Conservation (phyloP, 345 rosid genomes). For the Lepidium didymum region DNA sequence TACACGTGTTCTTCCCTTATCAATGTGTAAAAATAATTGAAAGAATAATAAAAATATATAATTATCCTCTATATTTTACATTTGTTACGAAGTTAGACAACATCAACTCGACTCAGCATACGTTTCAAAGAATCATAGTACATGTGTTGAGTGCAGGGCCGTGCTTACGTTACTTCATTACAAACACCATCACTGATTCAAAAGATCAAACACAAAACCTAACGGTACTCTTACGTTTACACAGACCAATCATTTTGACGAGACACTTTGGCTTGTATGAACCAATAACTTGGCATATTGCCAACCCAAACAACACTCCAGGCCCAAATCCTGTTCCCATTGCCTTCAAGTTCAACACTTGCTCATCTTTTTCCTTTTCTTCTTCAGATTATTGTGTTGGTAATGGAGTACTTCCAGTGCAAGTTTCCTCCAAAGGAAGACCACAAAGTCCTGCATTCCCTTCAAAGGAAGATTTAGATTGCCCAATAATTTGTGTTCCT, state of each 20-base stretch:
- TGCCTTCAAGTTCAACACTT: slow-evolving; percentile 5
- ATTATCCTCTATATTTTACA: too few species aligned
- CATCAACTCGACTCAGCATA: too few species aligned
- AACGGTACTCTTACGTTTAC: too few species aligned
- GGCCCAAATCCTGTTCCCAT: not conserved
- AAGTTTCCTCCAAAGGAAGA: slow-evolving; percentile 6
- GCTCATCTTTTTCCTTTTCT: not conserved
- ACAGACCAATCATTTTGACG: not conserved
- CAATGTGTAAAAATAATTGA: too few species aligned
- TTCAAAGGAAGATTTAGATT: not conserved
- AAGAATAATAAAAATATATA: too few species aligned
- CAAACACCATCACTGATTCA: too few species aligned
- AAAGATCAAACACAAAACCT: too few species aligned
- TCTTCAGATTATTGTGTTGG: not conserved
- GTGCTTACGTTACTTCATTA: too few species aligned
- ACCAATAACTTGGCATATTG: not conserved
- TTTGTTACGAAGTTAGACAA: too few species aligned
- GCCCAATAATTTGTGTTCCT: not conserved
- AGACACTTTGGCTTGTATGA: not conserved
- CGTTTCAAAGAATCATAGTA: too few species aligned
- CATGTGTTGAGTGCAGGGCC: too few species aligned
- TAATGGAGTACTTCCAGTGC: not conserved
- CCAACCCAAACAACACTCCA: not conserved
- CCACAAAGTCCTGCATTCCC: slow-evolving; percentile 7
- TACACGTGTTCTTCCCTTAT: too few species aligned